A percentile compares a stretch with the other conserved stretches of the same genome.
phyloP scores from a whole-genome alignment of 495 filamentous ascomycete genomes.

The Talaromyces adpressus region DNA sequence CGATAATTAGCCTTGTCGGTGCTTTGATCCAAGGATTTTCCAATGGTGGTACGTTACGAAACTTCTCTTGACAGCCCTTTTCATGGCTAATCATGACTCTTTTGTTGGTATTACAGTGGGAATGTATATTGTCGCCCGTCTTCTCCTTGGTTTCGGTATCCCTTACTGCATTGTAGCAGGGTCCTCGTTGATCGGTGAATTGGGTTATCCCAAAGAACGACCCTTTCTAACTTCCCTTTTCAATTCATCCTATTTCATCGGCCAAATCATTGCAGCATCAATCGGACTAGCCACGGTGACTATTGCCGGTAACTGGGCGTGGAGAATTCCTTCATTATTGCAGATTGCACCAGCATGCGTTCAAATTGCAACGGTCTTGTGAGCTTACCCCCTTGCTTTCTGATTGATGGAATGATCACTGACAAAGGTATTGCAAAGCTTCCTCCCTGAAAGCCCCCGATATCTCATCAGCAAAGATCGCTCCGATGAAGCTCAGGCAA shows the following conservation, averaged over 20 bases:
- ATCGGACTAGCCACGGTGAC: conserved; percentile 50
- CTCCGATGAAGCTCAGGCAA: conserved; percentile 46
- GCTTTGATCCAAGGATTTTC: conserved; percentile 44
- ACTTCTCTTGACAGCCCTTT: not conserved
- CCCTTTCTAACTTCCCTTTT: conserved; percentile 59
- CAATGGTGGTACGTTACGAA: conserved; percentile 14
- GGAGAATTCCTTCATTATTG: conserved; percentile 55
- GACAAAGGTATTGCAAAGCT: conserved; percentile 19
- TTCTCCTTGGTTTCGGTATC: conserved; percentile 60
- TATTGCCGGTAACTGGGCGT: conserved; percentile 53
- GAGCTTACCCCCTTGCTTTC: not conserved
- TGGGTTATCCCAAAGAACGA: conserved; percentile 60
- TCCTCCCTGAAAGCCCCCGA: conserved; percentile 54
- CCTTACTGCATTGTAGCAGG: conserved; percentile 59
- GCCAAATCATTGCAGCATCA: conserved; percentile 52
- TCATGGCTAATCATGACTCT: not conserved
- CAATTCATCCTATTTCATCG: conserved; percentile 59
- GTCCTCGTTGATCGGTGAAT: conserved; percentile 57
- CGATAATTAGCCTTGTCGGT: conserved; percentile 49
- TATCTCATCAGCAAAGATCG: conserved; percentile 55
- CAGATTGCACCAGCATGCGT: conserved; percentile 38
- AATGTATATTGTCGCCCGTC: conserved; percentile 61
- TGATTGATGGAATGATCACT: not conserved
- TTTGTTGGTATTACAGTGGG: conserved; percentile 15
- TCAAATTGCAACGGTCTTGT: conserved; percentile 25